Base-by-base conservation (phyloP, 352 stramenopile species). In the Globisporangium barbulae region DNA sequence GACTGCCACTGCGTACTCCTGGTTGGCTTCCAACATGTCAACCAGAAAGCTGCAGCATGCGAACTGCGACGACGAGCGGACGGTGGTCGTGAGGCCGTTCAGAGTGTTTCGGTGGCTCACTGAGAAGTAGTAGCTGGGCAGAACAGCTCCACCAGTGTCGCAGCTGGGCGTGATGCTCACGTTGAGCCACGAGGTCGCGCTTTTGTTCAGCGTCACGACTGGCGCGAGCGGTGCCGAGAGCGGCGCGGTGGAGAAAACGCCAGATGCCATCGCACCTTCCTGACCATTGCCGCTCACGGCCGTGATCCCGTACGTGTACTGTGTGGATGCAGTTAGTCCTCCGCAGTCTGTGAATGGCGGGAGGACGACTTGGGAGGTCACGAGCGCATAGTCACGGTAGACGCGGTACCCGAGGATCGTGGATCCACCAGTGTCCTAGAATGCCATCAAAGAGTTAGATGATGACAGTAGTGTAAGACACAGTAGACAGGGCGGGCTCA, bases 331-430 rank as follows among this genome's bases (percentile, higher is more conserved):
- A 19, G 59, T 12, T 5, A 91, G 31, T 28, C 56, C 68, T 39
- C 75, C 72, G 50, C 79, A 91, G 49, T 91, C 75, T 12, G 13
- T 62, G 55, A 75, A 89, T 9, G 78, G 78, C 22, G 78, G 67
- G 15, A 4, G 15, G 35, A 82, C 57, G 15, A 73, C 61, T 22
- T 65, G 41, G 2, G 62, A 30, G 0, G 70, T 81, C 31, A 87
- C 41, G 10, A 80, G 47, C 54, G 68, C 52, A 19, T 85, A 86
- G 62, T 91, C 69, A 12, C 82, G 76, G 67, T 89, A 91, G 0
- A 91, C 71, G 1, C 60, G 55, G 65, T 91, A 91, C 3, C 82
- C 82, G 44, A 72, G 3, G 60, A 89, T 72, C 2, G 41, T 50
- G 2, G 69, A 64, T 5, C 76, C 76, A 47, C 76, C 73, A 17